A percentile compares a stretch with the other conserved stretches of the same genome.
Evolutionary conservation across 768 basidiomycete genomes (phyloP).

Genomic region (Naganishia friedmannii): DNA sequence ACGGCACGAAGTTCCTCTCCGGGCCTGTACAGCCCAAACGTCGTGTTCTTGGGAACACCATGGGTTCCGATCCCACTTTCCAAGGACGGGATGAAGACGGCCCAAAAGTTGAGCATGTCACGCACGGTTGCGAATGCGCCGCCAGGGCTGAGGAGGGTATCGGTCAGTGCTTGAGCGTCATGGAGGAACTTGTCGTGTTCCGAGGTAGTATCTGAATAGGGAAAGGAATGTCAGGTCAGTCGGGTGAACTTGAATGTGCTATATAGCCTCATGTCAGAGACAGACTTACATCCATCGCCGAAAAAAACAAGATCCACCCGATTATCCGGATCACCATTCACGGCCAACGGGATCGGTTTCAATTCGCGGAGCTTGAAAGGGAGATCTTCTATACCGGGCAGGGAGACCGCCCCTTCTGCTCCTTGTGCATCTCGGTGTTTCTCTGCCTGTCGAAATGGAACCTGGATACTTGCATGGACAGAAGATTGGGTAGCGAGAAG

Average conservation of each 20-base stretch:
- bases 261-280: background rate
- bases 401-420: background rate
- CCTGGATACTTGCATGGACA: background rate
- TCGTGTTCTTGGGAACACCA: slow-evolving; percentile 25
- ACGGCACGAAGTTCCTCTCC: slow-evolving; percentile 48
- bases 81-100: slow-evolving; percentile 45
- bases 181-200: slow-evolving; percentile 42
- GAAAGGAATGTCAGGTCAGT: background rate
- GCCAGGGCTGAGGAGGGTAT: slow-evolving; percentile 41
- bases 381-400: no score
- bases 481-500: background rate
- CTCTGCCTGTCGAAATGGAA: background rate
- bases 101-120: slow-evolving; percentile 46
- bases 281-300: slow-evolving; percentile 48
- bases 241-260: background rate
- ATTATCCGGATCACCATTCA: slow-evolving; percentile 37
- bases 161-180: slow-evolving; percentile 41
- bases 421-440: background rate
- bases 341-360: slow-evolving; percentile 32
- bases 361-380: background rate
- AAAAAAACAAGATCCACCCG: slow-evolving; percentile 48
- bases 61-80: slow-evolving; percentile 48
- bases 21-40: slow-evolving; percentile 49
- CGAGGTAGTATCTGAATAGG: slow-evolving; percentile 38
- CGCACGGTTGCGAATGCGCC: slow-evolving; percentile 45